These are phyloP conservation scores for Powellomyces hirtus DNA, from an alignment of 192 early-diverging fungal species.

Conservation along the genomic window DNA sequence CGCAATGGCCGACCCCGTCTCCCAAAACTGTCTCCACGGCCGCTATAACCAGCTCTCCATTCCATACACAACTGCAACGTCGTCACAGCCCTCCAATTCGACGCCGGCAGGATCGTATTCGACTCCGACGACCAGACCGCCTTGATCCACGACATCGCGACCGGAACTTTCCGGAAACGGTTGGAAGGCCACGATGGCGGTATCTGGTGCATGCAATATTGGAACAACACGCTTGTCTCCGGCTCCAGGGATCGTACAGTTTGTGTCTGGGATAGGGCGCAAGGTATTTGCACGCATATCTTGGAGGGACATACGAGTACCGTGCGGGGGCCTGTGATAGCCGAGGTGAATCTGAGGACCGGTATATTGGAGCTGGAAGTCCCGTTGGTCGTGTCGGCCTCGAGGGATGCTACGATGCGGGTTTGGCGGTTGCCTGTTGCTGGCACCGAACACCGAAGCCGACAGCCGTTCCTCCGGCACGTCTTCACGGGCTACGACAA, in stretches of 20 bases:
- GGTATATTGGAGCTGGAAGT: background rate
- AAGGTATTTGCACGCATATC: background rate
- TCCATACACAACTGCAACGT: background rate
- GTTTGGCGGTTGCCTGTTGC: background rate
- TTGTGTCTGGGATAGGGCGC: background rate
- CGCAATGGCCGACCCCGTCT: background rate
- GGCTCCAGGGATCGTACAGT: background rate
- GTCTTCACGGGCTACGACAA: background rate
- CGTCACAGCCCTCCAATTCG: slow-evolving; percentile 40
- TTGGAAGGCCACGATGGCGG: background rate
- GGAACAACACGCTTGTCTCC: background rate
- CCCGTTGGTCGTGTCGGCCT: background rate
- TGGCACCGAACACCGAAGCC: background rate
- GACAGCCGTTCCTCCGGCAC: background rate
- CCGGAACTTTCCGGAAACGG: background rate
- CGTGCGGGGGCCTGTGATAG: background rate
- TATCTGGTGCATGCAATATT: background rate
- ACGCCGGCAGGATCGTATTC: slow-evolving; percentile 43
- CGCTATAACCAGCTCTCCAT: background rate
- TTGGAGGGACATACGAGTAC: background rate
- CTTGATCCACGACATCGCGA: slow-evolving; percentile 45
- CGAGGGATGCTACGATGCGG: background rate
- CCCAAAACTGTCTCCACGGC: background rate
- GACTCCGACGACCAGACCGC: slow-evolving; percentile 42
- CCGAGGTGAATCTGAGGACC: background rate